A percentile compares a stretch with the other conserved stretches of the same genome.
phyloP scores from a whole-genome alignment of 73 alveolate species.

The Paramecium primaurelia region DNA sequence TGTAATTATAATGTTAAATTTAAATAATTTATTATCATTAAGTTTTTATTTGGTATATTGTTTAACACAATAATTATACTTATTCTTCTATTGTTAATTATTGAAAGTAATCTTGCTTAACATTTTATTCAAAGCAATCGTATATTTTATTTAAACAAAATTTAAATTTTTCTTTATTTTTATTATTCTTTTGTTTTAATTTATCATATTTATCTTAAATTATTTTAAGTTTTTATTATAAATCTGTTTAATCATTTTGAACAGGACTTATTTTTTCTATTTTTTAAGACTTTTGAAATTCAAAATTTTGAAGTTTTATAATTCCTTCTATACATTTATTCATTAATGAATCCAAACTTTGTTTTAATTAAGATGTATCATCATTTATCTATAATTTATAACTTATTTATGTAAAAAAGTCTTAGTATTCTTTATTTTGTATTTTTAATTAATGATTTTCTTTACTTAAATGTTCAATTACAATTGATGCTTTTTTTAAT shows the following conservation, averaged over 20 bases:
- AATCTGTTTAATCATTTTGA: background rate
- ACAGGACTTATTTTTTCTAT: background rate
- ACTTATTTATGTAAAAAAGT: background rate
- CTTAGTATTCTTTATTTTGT: background rate
- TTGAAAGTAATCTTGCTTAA: background rate
- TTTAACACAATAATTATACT: background rate
- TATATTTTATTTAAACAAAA: background rate
- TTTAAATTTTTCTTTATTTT: background rate
- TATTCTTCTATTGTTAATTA: background rate
- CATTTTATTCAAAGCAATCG: background rate
- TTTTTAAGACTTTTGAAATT: background rate
- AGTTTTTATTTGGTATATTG: background rate
- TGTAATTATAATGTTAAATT: background rate
- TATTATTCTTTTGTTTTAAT: background rate
- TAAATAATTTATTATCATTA: background rate
- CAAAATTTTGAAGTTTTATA: background rate
- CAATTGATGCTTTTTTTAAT: background rate
- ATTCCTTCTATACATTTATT: background rate
- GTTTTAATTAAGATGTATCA: background rate
- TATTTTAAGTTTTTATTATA: background rate
- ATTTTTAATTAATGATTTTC: background rate
- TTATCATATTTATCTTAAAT: background rate
- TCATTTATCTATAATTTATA: background rate
- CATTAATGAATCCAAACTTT: background rate
- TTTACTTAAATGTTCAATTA: background rate